These are phyloP conservation scores for Raffaelea albimanens DNA, from an alignment of 2,329 filamentous ascomycete genomes.

Conservation along the genomic window DNA sequence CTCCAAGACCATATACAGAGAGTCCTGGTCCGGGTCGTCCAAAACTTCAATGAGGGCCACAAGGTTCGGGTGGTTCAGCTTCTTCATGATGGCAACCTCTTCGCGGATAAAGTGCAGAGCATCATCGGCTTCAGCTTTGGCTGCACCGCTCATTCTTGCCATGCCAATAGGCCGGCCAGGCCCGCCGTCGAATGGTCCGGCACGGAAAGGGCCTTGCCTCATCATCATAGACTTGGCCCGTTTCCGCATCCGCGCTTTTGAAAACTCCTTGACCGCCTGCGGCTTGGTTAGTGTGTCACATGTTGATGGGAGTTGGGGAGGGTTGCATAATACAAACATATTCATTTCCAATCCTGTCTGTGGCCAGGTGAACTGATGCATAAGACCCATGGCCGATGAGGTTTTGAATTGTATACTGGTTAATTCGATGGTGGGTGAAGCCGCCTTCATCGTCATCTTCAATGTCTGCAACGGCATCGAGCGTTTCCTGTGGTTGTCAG, in stretches of 20 bases:
- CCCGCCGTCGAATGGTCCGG: constrained; percentile 38
- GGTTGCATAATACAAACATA: constrained; percentile 54
- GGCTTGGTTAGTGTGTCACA: constrained; percentile 11
- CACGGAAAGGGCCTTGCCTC: constrained; percentile 38
- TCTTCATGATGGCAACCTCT: constrained; percentile 99
- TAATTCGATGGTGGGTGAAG: constrained; percentile 73
- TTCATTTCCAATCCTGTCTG: constrained; percentile 85
- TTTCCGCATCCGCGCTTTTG: constrained; percentile 81
- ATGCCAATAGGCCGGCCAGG: constrained; percentile 12
- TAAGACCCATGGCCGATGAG: constrained; percentile 97
- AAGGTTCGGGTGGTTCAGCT: constrained; percentile 89
- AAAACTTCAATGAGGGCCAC: constrained; percentile 88
- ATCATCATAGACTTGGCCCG: constrained; percentile 85
- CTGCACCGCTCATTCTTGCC: constrained; percentile 21
- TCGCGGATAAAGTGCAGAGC: constrained; percentile 83
- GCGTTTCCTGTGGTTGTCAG: constrained; percentile 54
- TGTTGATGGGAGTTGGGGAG: neutral
- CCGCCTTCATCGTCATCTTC: constrained; percentile 78
- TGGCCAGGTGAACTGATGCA: constrained; percentile 82
- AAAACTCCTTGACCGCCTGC: constrained; percentile 95
- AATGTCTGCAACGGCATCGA: constrained; percentile 82
- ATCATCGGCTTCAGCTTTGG: constrained; percentile 53
- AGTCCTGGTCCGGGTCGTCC: constrained; percentile 91
- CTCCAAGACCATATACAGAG: constrained; percentile 95
- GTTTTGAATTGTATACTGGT: constrained; percentile 88